Evolutionary conservation across 805 yeast species (phyloP), one percentile per base, ranked within the genome.

Genomic region (Yarrowia sp.): DNA sequence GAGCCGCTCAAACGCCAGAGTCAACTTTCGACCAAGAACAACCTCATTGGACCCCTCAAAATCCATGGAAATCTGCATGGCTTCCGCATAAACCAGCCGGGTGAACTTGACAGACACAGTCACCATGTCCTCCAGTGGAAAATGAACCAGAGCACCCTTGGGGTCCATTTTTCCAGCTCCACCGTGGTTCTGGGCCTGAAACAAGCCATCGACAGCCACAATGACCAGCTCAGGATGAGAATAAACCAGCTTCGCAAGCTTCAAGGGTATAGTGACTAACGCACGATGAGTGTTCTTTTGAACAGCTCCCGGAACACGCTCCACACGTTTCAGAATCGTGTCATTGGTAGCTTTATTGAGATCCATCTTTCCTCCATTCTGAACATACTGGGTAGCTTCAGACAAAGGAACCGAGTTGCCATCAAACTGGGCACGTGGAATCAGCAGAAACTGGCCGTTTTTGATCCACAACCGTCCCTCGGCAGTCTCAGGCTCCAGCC

Each of bases 391-490:
- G 1, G 20, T 7, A 9, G 64, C 64, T 8, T 58, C 40, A 2
- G 17, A 14, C 40, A 58, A 13, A 7, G 50, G 14, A 9, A 58
- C 64, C 3, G 40, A 7, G 30, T 58, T 43, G 13, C 64, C 64
- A 5, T 24, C 50, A 58, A 58, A 58, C 67, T 42, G 63, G 2
- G 30, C 19, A 15, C 40, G n/a, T 8, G 86, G 86, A 9, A 84
- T 79, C 20, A 79, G 70, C 66, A 79, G 71, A 14, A 83, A 72
- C 20, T 75, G 70, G 3, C 83, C 82, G 52, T 79, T 74, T 66
- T 82, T 79, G 9, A 85, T 70, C 90, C 55, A 34, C 20, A 83
- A 74, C 68, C 90, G 76, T 72, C 86, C 85, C 15, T 76, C 72
- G 0, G 87, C 81, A 65, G 76, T 79, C 19, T 76, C 79, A 1